Conservation (phyloP, 164 flowering plant genomes). For the Liriodendron chinense region DNA sequence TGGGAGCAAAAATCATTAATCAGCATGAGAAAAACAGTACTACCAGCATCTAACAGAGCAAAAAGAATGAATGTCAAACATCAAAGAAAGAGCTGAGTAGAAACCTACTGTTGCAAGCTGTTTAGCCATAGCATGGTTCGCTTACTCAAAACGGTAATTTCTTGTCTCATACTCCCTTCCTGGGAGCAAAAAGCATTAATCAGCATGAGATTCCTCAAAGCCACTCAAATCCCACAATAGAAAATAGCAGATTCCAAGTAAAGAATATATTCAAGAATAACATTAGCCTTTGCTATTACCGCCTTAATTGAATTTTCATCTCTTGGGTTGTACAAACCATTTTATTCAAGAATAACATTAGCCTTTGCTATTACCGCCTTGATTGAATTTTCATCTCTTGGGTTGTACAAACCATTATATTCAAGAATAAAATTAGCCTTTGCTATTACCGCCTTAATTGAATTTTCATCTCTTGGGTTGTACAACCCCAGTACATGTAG, state of each 20-base stretch:
- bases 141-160: slow-evolving; percentile 26
- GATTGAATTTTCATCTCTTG: too few relatives aligned
- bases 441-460: slow-evolving; percentile 97
- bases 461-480: slow-evolving; percentile 87
- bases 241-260: background rate
- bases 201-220: background rate
- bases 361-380: too few relatives aligned
- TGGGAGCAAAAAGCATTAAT: slow-evolving; percentile 23
- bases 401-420: slow-evolving; percentile 83
- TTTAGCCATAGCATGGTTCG: slow-evolving; percentile 80
- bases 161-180: slow-evolving; percentile 95
- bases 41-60: background rate
- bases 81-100: background rate
- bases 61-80: background rate
- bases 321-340: too few relatives aligned
- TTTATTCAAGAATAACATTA: too few relatives aligned
- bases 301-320: too few relatives aligned
- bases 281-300: too few relatives aligned
- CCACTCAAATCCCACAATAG: slow-evolving; percentile 8
- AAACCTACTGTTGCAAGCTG: slow-evolving; percentile 69
- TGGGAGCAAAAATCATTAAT: too few relatives aligned
- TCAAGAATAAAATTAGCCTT: slow-evolving; percentile 96
- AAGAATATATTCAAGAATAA: too few relatives aligned
- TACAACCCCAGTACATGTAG: background rate
- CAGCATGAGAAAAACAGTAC: too few relatives aligned